Evolutionary conservation across 208 protist species (phyloP).

Genomic region (Crithidia acanthocephali): DNA sequence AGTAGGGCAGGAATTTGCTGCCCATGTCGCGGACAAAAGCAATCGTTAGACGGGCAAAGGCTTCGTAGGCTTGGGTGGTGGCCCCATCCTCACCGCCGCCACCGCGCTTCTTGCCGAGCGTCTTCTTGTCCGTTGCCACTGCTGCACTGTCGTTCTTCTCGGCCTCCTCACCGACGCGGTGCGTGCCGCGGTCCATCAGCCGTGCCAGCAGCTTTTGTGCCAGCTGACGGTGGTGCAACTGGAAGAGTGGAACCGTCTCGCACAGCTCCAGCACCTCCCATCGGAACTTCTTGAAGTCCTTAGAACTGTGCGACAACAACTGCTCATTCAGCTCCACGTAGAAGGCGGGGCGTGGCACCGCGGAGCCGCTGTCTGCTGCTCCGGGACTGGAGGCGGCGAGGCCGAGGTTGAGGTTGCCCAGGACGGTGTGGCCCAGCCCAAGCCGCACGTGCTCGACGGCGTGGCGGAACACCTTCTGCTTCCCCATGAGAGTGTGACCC

Average conservation of each 20-base stretch:
- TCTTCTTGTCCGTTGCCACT: slow-evolving; percentile 7
- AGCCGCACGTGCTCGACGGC: slow-evolving; percentile 91
- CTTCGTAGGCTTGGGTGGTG: slow-evolving; percentile 74
- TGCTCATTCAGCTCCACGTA: slow-evolving; percentile 85
- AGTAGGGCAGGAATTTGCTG: slow-evolving; percentile 80
- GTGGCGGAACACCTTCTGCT: slow-evolving; percentile 85
- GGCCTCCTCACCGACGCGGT: slow-evolving; percentile 15
- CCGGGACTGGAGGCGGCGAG: slow-evolving; percentile 42
- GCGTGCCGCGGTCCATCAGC: slow-evolving; percentile 56
- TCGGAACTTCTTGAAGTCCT: slow-evolving; percentile 89
- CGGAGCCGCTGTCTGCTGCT: slow-evolving; percentile 14
- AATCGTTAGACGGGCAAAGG: slow-evolving; percentile 79
- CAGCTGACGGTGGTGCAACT: slow-evolving; percentile 74
- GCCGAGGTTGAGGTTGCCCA: slow-evolving; percentile 77
- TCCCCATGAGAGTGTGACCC: slow-evolving; percentile 64
- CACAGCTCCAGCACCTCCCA: slow-evolving; percentile 79
- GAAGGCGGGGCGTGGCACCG: slow-evolving; percentile 55
- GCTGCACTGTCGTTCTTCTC: not conserved
- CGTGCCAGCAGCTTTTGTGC: slow-evolving; percentile 70
- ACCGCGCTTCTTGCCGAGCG: slow-evolving; percentile 2
- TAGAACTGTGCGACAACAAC: slow-evolving; percentile 74
- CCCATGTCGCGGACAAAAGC: slow-evolving; percentile 85
- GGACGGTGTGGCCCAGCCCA: slow-evolving; percentile 80
- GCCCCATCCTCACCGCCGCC: slow-evolving; percentile 16
- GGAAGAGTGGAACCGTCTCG: slow-evolving; percentile 70